Conservation (phyloP, 1,284 basidiomycete genomes). For the Earliella scabrosa region DNA sequence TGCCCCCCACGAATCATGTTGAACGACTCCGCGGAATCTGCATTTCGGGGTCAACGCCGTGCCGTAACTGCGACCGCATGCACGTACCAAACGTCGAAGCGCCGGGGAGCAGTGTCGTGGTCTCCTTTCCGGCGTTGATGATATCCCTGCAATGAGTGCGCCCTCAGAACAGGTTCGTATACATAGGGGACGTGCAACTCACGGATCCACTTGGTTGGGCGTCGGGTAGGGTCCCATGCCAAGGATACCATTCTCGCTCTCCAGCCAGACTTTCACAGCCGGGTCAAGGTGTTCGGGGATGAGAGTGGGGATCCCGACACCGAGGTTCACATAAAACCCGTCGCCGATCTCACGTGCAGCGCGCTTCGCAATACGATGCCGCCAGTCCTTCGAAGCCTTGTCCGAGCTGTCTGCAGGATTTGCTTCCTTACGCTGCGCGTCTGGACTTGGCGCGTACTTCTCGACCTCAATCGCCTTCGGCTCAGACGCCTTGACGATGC, state of each 20-base stretch:
- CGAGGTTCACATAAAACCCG: conserved; percentile 76
- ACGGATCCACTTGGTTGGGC: conserved; percentile 84
- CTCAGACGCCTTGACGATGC: conserved; percentile 78
- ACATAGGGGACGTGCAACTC: conserved; percentile 34
- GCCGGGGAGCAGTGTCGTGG: conserved; percentile 88
- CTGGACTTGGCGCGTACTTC: conserved; percentile 54
- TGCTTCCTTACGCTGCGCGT: conserved; percentile 25
- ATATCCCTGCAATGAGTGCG: conserved; percentile 65
- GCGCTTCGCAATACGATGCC: conserved; percentile 80
- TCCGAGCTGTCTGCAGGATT: conserved; percentile 37
- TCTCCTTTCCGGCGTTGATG: conserved; percentile 96
- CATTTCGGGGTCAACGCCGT: conserved; percentile 7
- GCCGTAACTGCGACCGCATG: not conserved
- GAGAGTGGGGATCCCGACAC: conserved; percentile 89
- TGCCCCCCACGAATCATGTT: conserved; percentile 96
- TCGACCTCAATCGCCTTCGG: conserved; percentile 82
- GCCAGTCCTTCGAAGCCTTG: conserved; percentile 51
- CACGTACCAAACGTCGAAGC: conserved; percentile 84
- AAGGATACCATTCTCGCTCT: conserved; percentile 94
- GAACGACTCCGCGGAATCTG: conserved; percentile 88
- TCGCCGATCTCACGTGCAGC: conserved; percentile 90
- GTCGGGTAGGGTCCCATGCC: conserved; percentile 96
- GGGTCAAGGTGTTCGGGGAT: conserved; percentile 77
- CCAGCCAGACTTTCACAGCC: conserved; percentile 84
- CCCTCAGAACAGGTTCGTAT: not conserved